Percentiles rank a stretch among this genome's conserved stretches.
phyloP scores from a whole-genome alignment of 306 rosid species.

The Prinsepia uniflora region DNA sequence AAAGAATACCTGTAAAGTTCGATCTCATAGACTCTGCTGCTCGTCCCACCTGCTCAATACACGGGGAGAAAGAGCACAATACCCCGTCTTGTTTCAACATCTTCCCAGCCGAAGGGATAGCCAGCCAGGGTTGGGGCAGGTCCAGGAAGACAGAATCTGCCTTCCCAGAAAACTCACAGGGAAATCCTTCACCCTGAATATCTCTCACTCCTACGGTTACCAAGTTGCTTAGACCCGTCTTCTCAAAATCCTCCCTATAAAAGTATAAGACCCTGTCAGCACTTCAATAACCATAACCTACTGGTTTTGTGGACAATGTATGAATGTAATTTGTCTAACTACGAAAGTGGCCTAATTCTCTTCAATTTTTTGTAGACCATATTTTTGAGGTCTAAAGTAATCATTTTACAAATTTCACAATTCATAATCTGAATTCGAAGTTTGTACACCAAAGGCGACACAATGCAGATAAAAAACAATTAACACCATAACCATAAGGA shows the following conservation, averaged over 20 bases:
- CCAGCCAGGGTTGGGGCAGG: constrained; percentile 91
- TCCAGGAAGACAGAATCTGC: constrained; percentile 79
- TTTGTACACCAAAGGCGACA: not conserved
- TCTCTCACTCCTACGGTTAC: constrained; percentile 73
- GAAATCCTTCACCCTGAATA: constrained; percentile 87
- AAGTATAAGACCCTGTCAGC: constrained; percentile 12
- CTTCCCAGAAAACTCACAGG: constrained; percentile 50
- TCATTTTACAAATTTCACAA: not conserved
- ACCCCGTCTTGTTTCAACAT: constrained; percentile 67
- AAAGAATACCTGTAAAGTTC: constrained; percentile 53
- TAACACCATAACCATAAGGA: not conserved
- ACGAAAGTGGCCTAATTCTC: not conserved
- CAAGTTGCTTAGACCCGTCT: constrained; percentile 64
- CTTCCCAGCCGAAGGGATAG: constrained; percentile 71
- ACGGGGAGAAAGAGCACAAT: constrained; percentile 80
- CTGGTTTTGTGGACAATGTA: not conserved
- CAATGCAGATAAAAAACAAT: not conserved
- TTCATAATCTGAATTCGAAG: not conserved
- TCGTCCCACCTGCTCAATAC: constrained; percentile 78
- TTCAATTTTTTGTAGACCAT: not conserved
- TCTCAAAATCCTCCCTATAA: constrained; percentile 78
- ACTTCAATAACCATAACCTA: not conserved
- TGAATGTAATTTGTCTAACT: too few relatives aligned
- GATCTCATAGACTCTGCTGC: constrained; percentile 59
- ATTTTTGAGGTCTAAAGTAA: not conserved